These are phyloP conservation scores for Leccinum disarticulatum DNA, from an alignment of 768 basidiomycete genomes.

Conservation along the genomic window DNA sequence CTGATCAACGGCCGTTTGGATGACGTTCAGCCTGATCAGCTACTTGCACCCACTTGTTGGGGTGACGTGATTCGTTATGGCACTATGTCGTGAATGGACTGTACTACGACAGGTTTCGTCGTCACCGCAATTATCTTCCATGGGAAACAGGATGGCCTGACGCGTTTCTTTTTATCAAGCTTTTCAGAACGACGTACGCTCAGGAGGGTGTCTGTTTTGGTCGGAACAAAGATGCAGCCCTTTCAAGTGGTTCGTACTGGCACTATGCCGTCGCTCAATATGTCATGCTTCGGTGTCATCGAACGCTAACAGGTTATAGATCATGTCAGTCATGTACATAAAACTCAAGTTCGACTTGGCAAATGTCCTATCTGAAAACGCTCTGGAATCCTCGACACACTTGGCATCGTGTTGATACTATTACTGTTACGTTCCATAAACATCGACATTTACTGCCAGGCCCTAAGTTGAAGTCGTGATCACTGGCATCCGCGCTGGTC, in stretches of 20 bases:
- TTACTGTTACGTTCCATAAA: no score
- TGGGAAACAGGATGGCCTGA: neutral
- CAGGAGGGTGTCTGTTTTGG: conserved; percentile 6
- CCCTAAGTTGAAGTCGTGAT: no score
- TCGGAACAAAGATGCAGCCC: neutral
- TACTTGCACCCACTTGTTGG: conserved; percentile 1
- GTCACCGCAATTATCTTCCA: neutral
- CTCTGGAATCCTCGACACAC: neutral
- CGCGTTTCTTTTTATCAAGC: neutral
- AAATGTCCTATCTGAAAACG: neutral
- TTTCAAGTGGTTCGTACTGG: conserved; percentile 3
- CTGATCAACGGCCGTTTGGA: neutral
- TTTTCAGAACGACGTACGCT: conserved; percentile 7
- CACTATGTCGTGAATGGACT: neutral
- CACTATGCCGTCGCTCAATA: neutral
- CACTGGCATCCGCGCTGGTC: no score
- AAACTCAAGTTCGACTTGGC: neutral
- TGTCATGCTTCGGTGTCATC: neutral
- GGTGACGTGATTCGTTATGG: neutral
- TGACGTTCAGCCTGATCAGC: neutral
- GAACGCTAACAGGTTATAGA: neutral
- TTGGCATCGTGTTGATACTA: conserved; percentile 1
- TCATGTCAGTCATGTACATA: neutral
- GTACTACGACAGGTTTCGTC: conserved; percentile 1
- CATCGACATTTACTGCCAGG: no score